Conservation (phyloP, 2,329 filamentous ascomycete genomes). For the Cyanodermella asteris region DNA sequence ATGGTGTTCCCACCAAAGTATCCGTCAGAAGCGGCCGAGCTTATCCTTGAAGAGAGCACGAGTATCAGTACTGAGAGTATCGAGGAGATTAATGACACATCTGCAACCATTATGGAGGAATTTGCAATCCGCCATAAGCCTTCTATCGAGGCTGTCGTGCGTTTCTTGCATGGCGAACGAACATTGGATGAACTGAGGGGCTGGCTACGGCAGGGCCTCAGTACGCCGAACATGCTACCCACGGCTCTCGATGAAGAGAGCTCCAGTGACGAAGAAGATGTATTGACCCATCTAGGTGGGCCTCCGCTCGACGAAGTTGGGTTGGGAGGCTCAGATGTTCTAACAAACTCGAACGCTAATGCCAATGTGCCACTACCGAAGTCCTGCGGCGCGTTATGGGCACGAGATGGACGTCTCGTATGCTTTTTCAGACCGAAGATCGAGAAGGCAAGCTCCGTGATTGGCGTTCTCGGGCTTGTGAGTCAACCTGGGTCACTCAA, state of each 20-base stretch:
- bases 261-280: slow-evolving; percentile 64
- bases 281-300: too few species aligned
- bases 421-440: slow-evolving; percentile 34
- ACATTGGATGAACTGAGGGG: slow-evolving; percentile 33
- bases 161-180: slow-evolving; percentile 37
- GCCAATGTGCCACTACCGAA: slow-evolving; percentile 42
- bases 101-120: slow-evolving; percentile 32
- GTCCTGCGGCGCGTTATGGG: slow-evolving; percentile 35
- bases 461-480: slow-evolving; percentile 25
- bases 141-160: slow-evolving; percentile 38
- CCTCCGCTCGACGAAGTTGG: slow-evolving; percentile 11
- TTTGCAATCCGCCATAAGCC: slow-evolving; percentile 31
- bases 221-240: slow-evolving; percentile 22
- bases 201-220: slow-evolving; percentile 36
- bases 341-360: slow-evolving; percentile 35
- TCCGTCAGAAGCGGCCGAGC: slow-evolving; percentile 27
- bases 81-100: slow-evolving; percentile 25
- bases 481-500: slow-evolving; percentile 26
- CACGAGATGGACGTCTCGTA: slow-evolving; percentile 32
- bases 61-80: slow-evolving; percentile 30
- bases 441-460: slow-evolving; percentile 26
- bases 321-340: slow-evolving; percentile 19
- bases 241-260: slow-evolving; percentile 41
- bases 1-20: slow-evolving; percentile 37
- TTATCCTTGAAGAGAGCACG: slow-evolving; percentile 34